A percentile compares a stretch with the other conserved stretches of the same genome.
Evolutionary conservation across 139 green algal species (phyloP).

Genomic region (Zygnema cylindricum): DNA sequence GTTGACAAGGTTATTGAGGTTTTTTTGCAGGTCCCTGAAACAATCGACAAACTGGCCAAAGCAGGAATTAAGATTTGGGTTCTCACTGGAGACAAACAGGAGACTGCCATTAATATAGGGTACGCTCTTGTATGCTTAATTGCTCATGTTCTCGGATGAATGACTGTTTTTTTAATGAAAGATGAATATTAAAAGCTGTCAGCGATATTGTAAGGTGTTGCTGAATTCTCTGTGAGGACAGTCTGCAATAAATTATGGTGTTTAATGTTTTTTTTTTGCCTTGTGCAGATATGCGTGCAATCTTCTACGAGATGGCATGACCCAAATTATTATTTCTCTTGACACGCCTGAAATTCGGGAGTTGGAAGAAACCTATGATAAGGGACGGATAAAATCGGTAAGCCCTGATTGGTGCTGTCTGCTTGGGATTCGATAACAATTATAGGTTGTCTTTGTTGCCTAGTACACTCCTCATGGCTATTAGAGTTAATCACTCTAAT

Average conservation of each 20-base stretch:
- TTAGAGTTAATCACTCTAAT: no score
- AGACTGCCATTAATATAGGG: constrained; percentile 78
- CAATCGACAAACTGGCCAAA: constrained; percentile 79
- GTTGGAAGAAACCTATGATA: constrained; percentile 44
- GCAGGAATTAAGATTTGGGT: constrained; percentile 74
- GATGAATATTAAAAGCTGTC: background rate
- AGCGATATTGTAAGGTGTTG: constrained; percentile 12
- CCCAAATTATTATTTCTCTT: constrained; percentile 50
- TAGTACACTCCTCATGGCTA: no score
- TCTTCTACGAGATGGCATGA: constrained; percentile 54
- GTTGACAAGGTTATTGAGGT: background rate
- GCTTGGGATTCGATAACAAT: no score
- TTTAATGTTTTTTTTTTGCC: constrained; percentile 1
- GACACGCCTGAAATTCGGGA: constrained; percentile 46
- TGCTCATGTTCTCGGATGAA: no score
- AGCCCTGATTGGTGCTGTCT: no score
- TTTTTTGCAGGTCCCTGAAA: constrained; percentile 75
- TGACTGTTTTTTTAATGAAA: background rate
- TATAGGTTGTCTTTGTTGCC: no score
- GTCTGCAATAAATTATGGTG: constrained; percentile 5
- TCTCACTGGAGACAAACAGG: constrained; percentile 77
- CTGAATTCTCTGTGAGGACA: background rate
- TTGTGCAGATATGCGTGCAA: constrained; percentile 50
- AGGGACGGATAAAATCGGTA: constrained; percentile 42
- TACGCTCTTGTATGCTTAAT: constrained; percentile 33